Conservation (phyloP, 2,329 filamentous ascomycete genomes). For the Cyphellophora europaea region DNA sequence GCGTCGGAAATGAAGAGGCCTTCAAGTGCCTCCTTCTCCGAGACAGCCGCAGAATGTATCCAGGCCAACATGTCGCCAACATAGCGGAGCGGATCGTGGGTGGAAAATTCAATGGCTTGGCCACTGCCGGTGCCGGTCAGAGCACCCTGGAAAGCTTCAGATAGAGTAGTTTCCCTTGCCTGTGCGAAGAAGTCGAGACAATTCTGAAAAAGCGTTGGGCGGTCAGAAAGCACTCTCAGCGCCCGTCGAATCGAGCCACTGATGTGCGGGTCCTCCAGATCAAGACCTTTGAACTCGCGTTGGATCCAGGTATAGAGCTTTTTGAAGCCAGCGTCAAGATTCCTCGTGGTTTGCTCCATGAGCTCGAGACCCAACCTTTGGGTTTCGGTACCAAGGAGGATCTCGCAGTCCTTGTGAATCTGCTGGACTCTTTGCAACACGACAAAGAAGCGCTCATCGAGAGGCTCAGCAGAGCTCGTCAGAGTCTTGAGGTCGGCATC, state of each 20-base stretch:
- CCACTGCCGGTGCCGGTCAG: conserved; percentile 59
- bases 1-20: conserved; percentile 84
- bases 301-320: conserved; percentile 96
- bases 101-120: conserved; percentile 89
- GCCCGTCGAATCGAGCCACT: conserved; percentile 74
- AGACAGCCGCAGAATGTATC: conserved; percentile 89
- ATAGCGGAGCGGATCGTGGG: conserved; percentile 85
- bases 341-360: conserved; percentile 81
- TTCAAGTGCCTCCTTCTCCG: conserved; percentile 85
- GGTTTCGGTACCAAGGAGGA: conserved; percentile 81
- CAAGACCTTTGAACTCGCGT: conserved; percentile 81
- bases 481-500: conserved; percentile 69
- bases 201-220: conserved; percentile 83
- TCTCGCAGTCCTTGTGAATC: conserved; percentile 79
- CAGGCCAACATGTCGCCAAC: conserved; percentile 96
- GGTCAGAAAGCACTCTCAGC: conserved; percentile 76
- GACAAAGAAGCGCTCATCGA: conserved; percentile 77
- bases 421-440: conserved; percentile 70
- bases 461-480: conserved; percentile 69
- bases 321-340: conserved; percentile 82
- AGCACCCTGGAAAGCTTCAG: conserved; percentile 80
- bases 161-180: conserved; percentile 74
- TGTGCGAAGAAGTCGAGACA: conserved; percentile 91
- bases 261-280: conserved; percentile 90
- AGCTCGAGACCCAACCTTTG: conserved; percentile 81